Conservation (phyloP, 257 asterid genomes). For the Jacaranda mimosifolia region DNA sequence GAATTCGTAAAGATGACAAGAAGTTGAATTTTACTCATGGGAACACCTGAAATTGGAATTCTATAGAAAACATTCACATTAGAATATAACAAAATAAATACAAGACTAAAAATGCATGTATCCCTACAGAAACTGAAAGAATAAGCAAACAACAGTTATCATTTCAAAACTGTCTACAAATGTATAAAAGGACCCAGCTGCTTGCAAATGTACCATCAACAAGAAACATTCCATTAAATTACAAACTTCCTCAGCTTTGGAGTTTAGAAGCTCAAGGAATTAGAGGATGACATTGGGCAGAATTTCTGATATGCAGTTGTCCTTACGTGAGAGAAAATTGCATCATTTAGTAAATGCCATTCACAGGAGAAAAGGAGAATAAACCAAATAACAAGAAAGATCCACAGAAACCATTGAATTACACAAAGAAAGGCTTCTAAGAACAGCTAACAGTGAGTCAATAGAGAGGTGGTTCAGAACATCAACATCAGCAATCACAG, state of each 20-base stretch:
- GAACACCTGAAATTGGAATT: constrained; percentile 25
- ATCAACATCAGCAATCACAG: neutral
- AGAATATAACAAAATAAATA: constrained; percentile 5
- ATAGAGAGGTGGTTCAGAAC: neutral
- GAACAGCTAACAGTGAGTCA: neutral
- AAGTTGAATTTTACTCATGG: constrained; percentile 25
- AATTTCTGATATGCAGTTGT: constrained; percentile 26
- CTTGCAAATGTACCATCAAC: constrained; percentile 18
- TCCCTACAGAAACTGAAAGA: constrained; percentile 12
- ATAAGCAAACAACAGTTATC: constrained; percentile 3
- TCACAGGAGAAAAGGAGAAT: constrained; percentile 8
- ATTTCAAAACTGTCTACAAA: constrained; percentile 20
- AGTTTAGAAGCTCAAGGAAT: constrained; percentile 23
- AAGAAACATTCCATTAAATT: constrained; percentile 20
- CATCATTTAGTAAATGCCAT: neutral
- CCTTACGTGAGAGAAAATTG: constrained; percentile 23
- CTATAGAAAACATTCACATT: constrained; percentile 4
- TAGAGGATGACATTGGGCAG: neutral
- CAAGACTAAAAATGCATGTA: neutral
- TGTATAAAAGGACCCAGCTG: constrained; percentile 11
- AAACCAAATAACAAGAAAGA: neutral
- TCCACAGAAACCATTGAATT: neutral
- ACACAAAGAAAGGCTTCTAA: neutral
- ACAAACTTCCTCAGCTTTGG: constrained; percentile 1
- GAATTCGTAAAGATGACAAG: constrained; percentile 11